Percentiles rank a stretch among this genome's conserved stretches.
These are phyloP conservation scores for Diaporthe citri DNA, from an alignment of 2,329 filamentous ascomycete species.

Conservation along the genomic window DNA sequence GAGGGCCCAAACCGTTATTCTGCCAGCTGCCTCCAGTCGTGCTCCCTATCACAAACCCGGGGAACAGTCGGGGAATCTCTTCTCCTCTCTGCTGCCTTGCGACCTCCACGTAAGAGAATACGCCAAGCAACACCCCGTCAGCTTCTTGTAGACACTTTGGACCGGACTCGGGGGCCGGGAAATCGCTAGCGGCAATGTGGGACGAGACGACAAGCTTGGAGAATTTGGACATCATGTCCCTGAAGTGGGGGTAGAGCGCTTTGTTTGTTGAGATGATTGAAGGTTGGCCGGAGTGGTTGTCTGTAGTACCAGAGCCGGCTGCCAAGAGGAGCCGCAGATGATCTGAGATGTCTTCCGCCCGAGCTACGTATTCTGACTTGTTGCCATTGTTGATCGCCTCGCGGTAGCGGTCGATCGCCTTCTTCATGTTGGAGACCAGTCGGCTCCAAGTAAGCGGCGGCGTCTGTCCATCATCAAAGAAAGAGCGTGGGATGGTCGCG, in stretches of 20 bases:
- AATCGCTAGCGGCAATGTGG: slow-evolving; percentile 96
- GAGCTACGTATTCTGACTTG: slow-evolving; percentile 90
- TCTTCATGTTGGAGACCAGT: slow-evolving; percentile 92
- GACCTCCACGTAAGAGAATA: slow-evolving; percentile 96
- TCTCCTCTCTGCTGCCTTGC: slow-evolving; percentile 93
- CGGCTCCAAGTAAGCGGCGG: slow-evolving; percentile 89
- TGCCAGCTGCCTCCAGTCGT: slow-evolving; percentile 90
- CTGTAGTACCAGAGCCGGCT: slow-evolving; percentile 94
- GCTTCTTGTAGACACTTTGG: slow-evolving; percentile 97
- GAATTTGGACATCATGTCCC: slow-evolving; percentile 99
- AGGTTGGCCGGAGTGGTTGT: slow-evolving; percentile 98
- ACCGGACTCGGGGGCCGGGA: slow-evolving; percentile 92
- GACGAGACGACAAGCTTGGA: slow-evolving; percentile 99
- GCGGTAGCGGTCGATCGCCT: slow-evolving; percentile 88
- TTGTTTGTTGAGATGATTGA: slow-evolving; percentile 99
- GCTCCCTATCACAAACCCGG: slow-evolving; percentile 92
- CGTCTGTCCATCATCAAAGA: slow-evolving; percentile 89
- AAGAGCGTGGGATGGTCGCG: slow-evolving; percentile 79
- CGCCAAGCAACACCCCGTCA: slow-evolving; percentile 93
- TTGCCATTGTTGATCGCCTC: slow-evolving; percentile 87
- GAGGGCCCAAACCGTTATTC: slow-evolving; percentile 73
- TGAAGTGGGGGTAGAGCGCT: slow-evolving; percentile 94
- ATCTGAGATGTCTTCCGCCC: slow-evolving; percentile 98
- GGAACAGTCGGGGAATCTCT: slow-evolving; percentile 91
- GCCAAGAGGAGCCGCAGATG: slow-evolving; percentile 93